Percentiles rank a stretch among this genome's conserved stretches.
phyloP scores from a whole-genome alignment of 495 filamentous ascomycete genomes.

The Aspergillus panamensis region DNA sequence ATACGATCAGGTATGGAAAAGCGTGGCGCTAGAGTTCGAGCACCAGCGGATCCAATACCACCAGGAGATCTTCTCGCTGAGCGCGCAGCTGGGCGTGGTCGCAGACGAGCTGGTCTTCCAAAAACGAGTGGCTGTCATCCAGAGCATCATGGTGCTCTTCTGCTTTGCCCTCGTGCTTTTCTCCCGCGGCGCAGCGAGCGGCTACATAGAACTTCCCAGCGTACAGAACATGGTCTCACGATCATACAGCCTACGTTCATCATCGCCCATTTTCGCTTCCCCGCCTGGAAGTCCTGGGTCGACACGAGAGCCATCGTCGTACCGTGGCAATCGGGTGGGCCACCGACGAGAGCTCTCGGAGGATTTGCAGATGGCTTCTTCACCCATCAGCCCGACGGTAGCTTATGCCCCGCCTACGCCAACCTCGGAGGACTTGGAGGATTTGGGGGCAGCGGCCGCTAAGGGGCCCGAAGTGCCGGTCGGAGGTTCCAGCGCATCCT shows the following conservation, averaged over 20 bases:
- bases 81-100: slow-evolving; percentile 73
- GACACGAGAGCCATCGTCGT: slow-evolving; percentile 40
- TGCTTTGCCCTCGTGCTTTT: slow-evolving; percentile 89
- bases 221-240: slow-evolving; percentile 55
- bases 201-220: slow-evolving; percentile 53
- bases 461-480: slow-evolving; percentile 13
- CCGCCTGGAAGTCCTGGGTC: slow-evolving; percentile 45
- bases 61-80: slow-evolving; percentile 77
- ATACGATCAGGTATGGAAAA: slow-evolving; percentile 96
- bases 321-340: slow-evolving; percentile 23
- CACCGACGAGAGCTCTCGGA: slow-evolving; percentile 44
- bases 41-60: slow-evolving; percentile 76
- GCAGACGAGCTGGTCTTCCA: slow-evolving; percentile 96
- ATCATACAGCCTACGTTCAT: slow-evolving; percentile 44
- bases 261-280: slow-evolving; percentile 41
- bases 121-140: slow-evolving; percentile 87
- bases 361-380: slow-evolving; percentile 31
- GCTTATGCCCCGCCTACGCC: slow-evolving; percentile 50
- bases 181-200: slow-evolving; percentile 44
- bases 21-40: slow-evolving; percentile 87
- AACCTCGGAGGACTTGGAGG: slow-evolving; percentile 29
- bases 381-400: slow-evolving; percentile 35
- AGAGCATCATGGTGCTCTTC: slow-evolving; percentile 79
- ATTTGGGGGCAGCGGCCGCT: slow-evolving; percentile 18
- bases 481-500: slow-evolving; percentile 9